Evolutionary conservation across 495 filamentous ascomycete species (phyloP).

Genomic region (Penicillium antarcticum): DNA sequence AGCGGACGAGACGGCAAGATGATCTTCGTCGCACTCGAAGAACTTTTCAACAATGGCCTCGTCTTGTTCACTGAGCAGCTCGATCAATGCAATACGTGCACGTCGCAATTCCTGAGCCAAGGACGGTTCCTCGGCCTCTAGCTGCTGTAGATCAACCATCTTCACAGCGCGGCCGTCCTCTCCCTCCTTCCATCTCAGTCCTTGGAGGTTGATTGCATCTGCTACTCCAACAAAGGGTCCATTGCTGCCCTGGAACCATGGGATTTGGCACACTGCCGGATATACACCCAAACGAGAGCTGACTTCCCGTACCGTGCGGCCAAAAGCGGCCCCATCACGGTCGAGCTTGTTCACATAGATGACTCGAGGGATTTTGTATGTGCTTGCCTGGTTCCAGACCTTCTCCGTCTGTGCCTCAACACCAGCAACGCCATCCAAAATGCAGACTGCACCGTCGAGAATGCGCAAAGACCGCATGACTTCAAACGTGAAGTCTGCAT

Average conservation of each 20-base stretch:
- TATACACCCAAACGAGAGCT: conserved; percentile 73
- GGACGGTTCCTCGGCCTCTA: conserved; percentile 48
- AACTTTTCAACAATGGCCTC: conserved; percentile 82
- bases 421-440: conserved; percentile 93
- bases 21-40: conserved; percentile 70
- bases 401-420: conserved; percentile 98
- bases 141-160: conserved; percentile 43
- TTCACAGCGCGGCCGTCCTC: conserved; percentile 65
- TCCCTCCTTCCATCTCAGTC: conserved; percentile 53
- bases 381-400: conserved; percentile 88
- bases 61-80: conserved; percentile 82
- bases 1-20: conserved; percentile 57
- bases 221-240: conserved; percentile 77
- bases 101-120: conserved; percentile 68
- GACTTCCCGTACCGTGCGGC: conserved; percentile 79
- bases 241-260: conserved; percentile 77
- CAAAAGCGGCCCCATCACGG: conserved; percentile 88
- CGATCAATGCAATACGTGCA: conserved; percentile 75
- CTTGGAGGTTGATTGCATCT: conserved; percentile 66
- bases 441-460: conserved; percentile 92
- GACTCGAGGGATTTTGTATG: conserved; percentile 80
- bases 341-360: conserved; percentile 96
- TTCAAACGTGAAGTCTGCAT: conserved; percentile 98
- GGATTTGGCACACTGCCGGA: conserved; percentile 92
- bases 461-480: conserved; percentile 90